Evolutionary conservation across 139 green algal species (phyloP), one percentile per base, ranked within the genome.

Genomic region (Chlamydomonas incerta): DNA sequence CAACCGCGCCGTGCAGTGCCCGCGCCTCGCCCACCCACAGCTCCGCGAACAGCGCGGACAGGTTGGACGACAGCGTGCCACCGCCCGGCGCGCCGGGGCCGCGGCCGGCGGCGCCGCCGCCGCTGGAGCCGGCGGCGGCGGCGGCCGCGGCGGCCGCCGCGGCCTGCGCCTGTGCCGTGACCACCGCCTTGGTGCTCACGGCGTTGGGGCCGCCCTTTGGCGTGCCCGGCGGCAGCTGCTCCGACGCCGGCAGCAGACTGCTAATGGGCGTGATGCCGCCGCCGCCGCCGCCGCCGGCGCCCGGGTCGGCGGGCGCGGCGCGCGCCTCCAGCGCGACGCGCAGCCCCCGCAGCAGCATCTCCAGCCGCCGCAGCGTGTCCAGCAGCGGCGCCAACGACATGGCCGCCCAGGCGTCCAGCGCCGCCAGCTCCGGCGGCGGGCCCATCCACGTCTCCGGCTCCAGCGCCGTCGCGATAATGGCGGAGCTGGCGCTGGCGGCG

Each of bases 1-100:
- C 71, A 33, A 86, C 37, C 5, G 68, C 47, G 29, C 34, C 68
- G 26, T 80, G 80, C 68, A 86, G 55, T 26, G 20, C 34, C 4
- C 80, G 80, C 33, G 29, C 80, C 68, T 86, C 80, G 26, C 33
- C 68, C n/a, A 24, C 26, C 80, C 80, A 86, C 2, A 86, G 13
- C 67, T 86, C 80, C 4, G 68, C 46, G 41, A 85, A 85, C 28
- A 85, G 72, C 10, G 47, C 65, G n/a, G n/a, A 57, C 18, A 85
- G 41, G 46, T 85, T 85, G 31, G 47, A 17, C 0, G 79, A 85
- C 31, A 85, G 65, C 47, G 79, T 85, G 23, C 21, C 20, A n/a
- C n/a, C 17, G 18, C 63, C 33, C n/a, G 17, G 41, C 2, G 77
- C 60, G 15, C 55, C 21, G 55, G 55, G 20, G 55, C 9, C 55